A percentile compares a stretch with the other conserved stretches of the same genome.
phyloP scores from a whole-genome alignment of 2,329 filamentous ascomycete species.

The Hypoxylon sp. region DNA sequence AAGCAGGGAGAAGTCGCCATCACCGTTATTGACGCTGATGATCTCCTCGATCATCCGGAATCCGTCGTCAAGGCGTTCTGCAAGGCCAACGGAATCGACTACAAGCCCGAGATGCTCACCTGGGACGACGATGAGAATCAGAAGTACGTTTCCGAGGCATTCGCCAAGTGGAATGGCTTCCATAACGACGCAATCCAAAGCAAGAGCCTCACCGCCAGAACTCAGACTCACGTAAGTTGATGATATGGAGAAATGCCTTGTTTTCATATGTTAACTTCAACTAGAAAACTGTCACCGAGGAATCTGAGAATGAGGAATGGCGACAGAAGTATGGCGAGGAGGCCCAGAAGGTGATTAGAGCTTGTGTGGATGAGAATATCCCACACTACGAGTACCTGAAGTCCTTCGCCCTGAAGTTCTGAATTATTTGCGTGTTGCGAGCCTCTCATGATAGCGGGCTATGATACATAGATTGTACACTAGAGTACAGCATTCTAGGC shows the following conservation, averaged over 20 bases:
- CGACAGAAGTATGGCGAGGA: constrained; percentile 78
- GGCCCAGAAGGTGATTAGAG: constrained; percentile 75
- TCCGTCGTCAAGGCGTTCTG: constrained; percentile 84
- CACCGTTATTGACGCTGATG: constrained; percentile 92
- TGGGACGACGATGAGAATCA: constrained; percentile 85
- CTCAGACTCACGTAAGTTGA: constrained; percentile 69
- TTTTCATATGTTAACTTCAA: constrained; percentile 43
- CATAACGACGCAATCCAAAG: constrained; percentile 95
- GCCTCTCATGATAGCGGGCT: constrained; percentile 23
- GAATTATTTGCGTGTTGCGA: constrained; percentile 37
- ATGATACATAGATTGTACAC: constrained; percentile 46
- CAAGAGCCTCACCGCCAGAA: constrained; percentile 77
- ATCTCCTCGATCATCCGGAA: constrained; percentile 87
- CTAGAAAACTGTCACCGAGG: constrained; percentile 73
- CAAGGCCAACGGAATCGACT: constrained; percentile 82
- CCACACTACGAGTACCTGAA: constrained; percentile 85
- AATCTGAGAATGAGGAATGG: constrained; percentile 79
- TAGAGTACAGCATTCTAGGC: constrained; percentile 44
- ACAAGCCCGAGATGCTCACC: constrained; percentile 79
- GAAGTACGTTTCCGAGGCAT: constrained; percentile 75
- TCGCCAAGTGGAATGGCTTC: constrained; percentile 98
- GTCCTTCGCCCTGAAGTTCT: constrained; percentile 77
- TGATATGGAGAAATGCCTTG: constrained; percentile 1
- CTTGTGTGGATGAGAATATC: constrained; percentile 78
- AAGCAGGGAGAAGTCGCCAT: constrained; percentile 67